A percentile compares a stretch with the other conserved stretches of the same genome.
Evolutionary conservation across 257 asterid species (phyloP).

Genomic region (Ballota nigra): DNA sequence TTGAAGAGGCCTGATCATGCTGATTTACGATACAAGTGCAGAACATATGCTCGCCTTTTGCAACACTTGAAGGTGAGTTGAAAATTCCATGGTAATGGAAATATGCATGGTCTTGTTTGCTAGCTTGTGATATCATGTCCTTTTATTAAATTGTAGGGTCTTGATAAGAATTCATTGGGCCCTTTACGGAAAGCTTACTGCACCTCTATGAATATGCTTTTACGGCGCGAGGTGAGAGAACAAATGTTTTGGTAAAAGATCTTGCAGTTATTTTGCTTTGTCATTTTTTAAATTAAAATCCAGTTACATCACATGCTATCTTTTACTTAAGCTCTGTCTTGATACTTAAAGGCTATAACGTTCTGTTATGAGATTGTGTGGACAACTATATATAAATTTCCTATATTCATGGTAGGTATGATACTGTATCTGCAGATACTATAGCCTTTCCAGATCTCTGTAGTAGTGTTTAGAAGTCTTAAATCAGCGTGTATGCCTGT

Average conservation of each 20-base stretch:
- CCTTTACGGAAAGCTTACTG: conserved; percentile 94
- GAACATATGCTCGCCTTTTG: conserved; percentile 97
- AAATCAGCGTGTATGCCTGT: not conserved
- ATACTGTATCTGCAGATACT: not conserved
- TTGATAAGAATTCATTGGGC: conserved; percentile 78
- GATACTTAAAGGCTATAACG: not conserved
- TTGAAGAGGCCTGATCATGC: conserved; percentile 98
- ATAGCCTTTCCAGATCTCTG: not conserved
- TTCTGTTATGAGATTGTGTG: not conserved
- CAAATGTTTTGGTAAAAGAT: conserved; percentile 24
- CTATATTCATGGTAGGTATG: conserved; percentile 1
- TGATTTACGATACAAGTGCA: conserved; percentile 88
- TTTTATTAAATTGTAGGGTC: conserved; percentile 55
- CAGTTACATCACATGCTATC: conserved; percentile 2
- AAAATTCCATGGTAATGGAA: conserved; percentile 4
- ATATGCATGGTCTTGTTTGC: conserved; percentile 18
- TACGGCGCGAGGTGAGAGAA: conserved; percentile 85
- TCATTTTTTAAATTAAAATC: not conserved
- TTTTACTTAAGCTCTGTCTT: not conserved
- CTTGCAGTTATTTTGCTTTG: conserved; percentile 18
- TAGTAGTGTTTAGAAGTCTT: not conserved
- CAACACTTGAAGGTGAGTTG: conserved; percentile 87
- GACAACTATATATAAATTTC: not conserved
- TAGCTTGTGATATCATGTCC: conserved; percentile 22
- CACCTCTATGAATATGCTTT: conserved; percentile 86